Percentiles rank a stretch among this genome's conserved stretches.
These are phyloP conservation scores for Cyclocybe aegerita DNA, from an alignment of 768 basidiomycete species.

Conservation along the genomic window DNA sequence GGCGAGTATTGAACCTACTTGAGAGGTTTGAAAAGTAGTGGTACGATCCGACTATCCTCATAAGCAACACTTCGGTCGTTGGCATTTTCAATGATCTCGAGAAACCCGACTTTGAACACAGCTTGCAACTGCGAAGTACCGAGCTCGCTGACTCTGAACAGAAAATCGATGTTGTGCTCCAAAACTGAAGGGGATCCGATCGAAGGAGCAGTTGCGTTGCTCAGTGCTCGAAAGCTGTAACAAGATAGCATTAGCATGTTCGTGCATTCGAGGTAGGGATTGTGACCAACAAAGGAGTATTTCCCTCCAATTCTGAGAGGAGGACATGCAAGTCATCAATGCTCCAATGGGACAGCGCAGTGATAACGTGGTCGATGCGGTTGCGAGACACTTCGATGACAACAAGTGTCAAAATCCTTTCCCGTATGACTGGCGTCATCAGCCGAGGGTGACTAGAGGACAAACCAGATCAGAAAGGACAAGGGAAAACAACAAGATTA, in stretches of 20 bases:
- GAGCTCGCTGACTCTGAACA: constrained; percentile 1
- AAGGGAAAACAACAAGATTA: neutral
- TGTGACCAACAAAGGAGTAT: constrained; percentile 1
- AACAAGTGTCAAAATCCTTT: constrained; percentile 5
- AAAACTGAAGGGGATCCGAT: constrained; percentile 4
- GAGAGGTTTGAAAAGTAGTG: constrained; percentile 2
- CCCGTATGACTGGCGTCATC: neutral
- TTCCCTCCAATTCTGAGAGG: constrained; percentile 5
- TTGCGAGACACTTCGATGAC: constrained; percentile 4
- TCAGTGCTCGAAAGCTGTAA: neutral
- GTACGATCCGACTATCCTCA: constrained; percentile 3
- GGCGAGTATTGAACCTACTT: constrained; percentile 1
- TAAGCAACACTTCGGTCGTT: neutral
- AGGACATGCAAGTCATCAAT: neutral
- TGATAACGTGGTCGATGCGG: neutral
- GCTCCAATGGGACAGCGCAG: constrained; percentile 3
- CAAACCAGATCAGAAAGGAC: neutral
- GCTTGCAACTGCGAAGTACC: neutral
- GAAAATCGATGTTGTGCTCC: constrained; percentile 5
- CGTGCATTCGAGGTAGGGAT: neutral
- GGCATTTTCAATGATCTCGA: constrained; percentile 2
- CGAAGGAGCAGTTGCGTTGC: neutral
- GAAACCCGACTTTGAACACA: constrained; percentile 5
- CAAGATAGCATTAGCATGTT: neutral
- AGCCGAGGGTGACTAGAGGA: constrained; percentile 3